Conservation (phyloP, 139 green algal species). For the Chlamydomonas eustigma region DNA sequence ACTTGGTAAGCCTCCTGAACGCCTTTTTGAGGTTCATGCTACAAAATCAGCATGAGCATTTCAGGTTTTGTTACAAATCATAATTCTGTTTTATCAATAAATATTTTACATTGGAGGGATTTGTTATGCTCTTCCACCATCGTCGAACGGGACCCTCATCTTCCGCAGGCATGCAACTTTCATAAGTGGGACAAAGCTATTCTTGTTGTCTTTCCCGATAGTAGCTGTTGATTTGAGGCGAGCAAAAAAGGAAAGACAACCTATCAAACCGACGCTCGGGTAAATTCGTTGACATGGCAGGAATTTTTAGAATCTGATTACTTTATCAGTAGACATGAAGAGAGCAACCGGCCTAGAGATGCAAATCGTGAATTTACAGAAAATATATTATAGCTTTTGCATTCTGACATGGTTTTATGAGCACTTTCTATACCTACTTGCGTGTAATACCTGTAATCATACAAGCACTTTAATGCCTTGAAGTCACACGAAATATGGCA, state of each 20-base stretch:
- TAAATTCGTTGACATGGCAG: neutral
- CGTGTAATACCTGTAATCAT: too few relatives aligned
- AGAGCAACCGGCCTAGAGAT: too few relatives aligned
- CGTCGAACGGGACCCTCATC: neutral
- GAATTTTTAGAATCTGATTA: neutral
- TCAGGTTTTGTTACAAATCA: neutral
- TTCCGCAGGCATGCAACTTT: neutral
- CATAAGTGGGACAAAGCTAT: too few relatives aligned
- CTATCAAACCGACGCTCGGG: neutral
- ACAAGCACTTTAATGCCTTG: too few relatives aligned
- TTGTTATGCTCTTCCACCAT: neutral
- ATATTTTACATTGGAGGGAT: neutral
- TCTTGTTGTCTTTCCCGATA: too few relatives aligned
- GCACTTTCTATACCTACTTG: too few relatives aligned
- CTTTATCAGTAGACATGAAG: too few relatives aligned
- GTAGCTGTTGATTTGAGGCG: too few relatives aligned
- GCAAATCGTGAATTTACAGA: too few relatives aligned
- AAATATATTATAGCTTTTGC: too few relatives aligned
- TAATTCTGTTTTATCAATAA: neutral
- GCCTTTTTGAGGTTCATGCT: neutral
- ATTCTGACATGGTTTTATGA: too few relatives aligned
- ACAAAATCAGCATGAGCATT: neutral
- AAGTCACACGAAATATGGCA: too few relatives aligned
- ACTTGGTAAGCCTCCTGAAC: neutral
- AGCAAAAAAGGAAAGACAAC: neutral